phyloP scores from a whole-genome alignment of 2,329 filamentous ascomycete species.

The Fusarium udum region DNA sequence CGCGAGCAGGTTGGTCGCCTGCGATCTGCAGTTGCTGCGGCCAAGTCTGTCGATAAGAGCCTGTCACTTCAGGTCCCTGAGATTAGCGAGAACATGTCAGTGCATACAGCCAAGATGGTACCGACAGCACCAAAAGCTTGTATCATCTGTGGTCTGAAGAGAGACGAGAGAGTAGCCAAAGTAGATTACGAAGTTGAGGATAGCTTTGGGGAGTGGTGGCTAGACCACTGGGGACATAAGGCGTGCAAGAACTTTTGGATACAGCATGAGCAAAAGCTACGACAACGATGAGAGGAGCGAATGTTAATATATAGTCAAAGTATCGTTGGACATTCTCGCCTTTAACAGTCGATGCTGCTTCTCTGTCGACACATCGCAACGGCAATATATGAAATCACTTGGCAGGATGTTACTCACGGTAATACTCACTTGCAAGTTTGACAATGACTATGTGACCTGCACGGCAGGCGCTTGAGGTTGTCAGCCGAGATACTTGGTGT shows the following conservation, averaged over 20 bases:
- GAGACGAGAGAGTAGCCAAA: conserved; percentile 82
- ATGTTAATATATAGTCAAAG: background rate
- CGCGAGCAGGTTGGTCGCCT: conserved; percentile 78
- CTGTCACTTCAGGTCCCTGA: conserved; percentile 70
- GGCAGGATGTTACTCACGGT: background rate
- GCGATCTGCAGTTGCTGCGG: conserved; percentile 75
- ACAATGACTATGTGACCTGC: background rate
- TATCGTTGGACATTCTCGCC: background rate
- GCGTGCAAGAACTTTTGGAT: conserved; percentile 88
- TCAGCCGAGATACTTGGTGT: conserved; percentile 11
- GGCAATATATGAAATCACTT: background rate
- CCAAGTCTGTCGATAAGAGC: conserved; percentile 66
- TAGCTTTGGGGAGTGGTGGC: conserved; percentile 97
- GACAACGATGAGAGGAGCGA: conserved; percentile 64
- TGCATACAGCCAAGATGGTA: conserved; percentile 76
- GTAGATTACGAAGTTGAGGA: conserved; percentile 84
- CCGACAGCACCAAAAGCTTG: conserved; percentile 79
- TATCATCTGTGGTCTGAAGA: conserved; percentile 85
- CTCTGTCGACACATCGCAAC: background rate
- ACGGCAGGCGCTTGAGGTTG: conserved; percentile 8
- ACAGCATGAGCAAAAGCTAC: conserved; percentile 74
- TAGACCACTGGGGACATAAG: conserved; percentile 85
- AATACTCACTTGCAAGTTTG: background rate
- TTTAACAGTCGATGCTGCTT: background rate
- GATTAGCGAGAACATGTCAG: conserved; percentile 72